Evolutionary conservation across 768 basidiomycete genomes (phyloP).

Genomic region (Xanthoconium purpureum): DNA sequence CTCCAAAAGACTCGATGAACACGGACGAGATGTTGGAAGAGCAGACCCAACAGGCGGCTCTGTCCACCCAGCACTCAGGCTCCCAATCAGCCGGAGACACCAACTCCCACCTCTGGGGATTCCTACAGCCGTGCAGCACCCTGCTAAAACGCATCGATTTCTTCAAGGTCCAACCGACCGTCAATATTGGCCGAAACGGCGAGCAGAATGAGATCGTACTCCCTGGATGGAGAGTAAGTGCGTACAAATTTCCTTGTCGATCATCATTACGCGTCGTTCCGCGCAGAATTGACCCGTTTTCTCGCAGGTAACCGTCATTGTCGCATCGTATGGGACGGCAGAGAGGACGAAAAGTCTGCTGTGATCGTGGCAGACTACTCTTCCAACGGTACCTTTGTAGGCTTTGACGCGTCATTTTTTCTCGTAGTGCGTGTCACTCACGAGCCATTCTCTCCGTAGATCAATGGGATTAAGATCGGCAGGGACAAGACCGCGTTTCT

Average conservation of each 20-base stretch:
- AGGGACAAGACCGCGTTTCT: constrained; percentile 40
- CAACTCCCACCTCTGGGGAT: constrained; percentile 60
- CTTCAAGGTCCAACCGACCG: constrained; percentile 47
- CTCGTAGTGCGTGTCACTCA: constrained; percentile 10
- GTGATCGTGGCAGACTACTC: constrained; percentile 36
- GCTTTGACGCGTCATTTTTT: constrained; percentile 19
- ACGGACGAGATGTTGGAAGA: constrained; percentile 30
- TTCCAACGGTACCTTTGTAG: constrained; percentile 45
- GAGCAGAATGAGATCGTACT: constrained; percentile 52
- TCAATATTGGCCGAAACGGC: constrained; percentile 53
- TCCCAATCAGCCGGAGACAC: constrained; percentile 25
- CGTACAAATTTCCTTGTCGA: constrained; percentile 24
- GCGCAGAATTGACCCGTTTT: constrained; percentile 26
- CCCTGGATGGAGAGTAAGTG: constrained; percentile 73
- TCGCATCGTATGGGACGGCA: constrained; percentile 36
- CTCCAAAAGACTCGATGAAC: constrained; percentile 21
- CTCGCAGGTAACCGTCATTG: constrained; percentile 39
- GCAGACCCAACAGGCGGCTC: constrained; percentile 39
- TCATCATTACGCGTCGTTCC: constrained; percentile 11
- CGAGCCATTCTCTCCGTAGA: constrained; percentile 18
- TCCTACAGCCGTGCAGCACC: constrained; percentile 60
- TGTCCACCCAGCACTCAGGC: constrained; percentile 36
- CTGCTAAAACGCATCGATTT: constrained; percentile 58
- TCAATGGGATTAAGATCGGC: constrained; percentile 42
- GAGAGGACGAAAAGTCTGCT: constrained; percentile 29